Evolutionary conservation across 306 rosid species (phyloP), one percentile per base, ranked within the genome.

Genomic region (Vigna trinervia): DNA sequence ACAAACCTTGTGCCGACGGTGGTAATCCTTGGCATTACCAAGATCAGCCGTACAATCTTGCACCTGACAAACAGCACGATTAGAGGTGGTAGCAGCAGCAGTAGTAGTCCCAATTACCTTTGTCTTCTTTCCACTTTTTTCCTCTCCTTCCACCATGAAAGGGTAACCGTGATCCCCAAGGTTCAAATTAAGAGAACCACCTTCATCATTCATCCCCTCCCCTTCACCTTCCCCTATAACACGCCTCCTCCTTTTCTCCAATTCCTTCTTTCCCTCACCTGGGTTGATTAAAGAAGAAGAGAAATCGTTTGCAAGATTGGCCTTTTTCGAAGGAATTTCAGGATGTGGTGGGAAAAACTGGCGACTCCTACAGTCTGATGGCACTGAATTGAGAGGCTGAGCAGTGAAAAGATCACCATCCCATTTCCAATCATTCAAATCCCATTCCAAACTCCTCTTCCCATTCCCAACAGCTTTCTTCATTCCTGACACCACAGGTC

Each of bases 1-100:
- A 46, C 98, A 93, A 51, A 93, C 97, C 85, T 91, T 93, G 76
- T 93, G 98, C 20, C 98, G 56, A 10, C 96, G 83, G 56, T 84
- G 90, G 83, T 90, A 91, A 80, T 93, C 98, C 85, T 90, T 93
- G 20, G 97, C 93, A 68, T 48, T 53, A 84, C 90, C 83, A 71
- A 93, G 97, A 88, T 93, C 97, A 78, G 86, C 89, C 59, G 88
- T 85, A 71, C 97, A 93, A 77, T 91, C 96, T 82, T 91, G 90
- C 45, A 91, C 98, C 87, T 93, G 98, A 87, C 97, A 93, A 81
- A 88, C 84, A 0, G 91, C 78, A 5, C 89, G 86, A 83, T 79
- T 91, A 3, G 87, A 89, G 66, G 81, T 65, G 48, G 81, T 30
- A 36, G 46, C 8, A 30, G 67, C 3, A 30, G 43, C 10, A 7